These are phyloP conservation scores for Candida taoyuanica DNA, from an alignment of 805 yeast species.

Conservation along the genomic window DNA sequence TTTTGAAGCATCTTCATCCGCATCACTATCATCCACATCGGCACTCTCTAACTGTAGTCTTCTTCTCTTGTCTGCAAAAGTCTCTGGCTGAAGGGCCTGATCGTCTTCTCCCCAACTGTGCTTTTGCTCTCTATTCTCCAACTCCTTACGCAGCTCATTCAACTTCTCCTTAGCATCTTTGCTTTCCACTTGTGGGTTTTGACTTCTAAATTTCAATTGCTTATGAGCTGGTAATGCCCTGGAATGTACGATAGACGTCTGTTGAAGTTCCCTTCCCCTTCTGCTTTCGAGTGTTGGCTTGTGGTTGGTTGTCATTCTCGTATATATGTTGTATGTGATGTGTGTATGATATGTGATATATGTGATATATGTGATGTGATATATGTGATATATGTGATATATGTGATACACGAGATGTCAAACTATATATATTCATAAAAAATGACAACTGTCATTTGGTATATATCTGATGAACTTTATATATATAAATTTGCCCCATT, in stretches of 20 bases:
- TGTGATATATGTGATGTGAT: too few relatives aligned
- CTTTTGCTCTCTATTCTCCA: constrained; percentile 18
- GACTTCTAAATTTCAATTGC: constrained; percentile 44
- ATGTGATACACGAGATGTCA: too few relatives aligned
- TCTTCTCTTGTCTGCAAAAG: constrained; percentile 14
- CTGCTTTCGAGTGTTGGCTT: constrained; percentile 67
- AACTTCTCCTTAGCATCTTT: constrained; percentile 15
- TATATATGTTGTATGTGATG: not conserved
- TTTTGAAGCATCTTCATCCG: constrained; percentile 27
- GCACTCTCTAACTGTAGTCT: constrained; percentile 31
- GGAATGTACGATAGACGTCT: constrained; percentile 47
- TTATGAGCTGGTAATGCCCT: constrained; percentile 52
- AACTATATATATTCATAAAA: too few relatives aligned
- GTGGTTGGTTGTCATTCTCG: constrained; percentile 60
- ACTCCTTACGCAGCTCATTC: constrained; percentile 20
- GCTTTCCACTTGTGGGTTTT: not conserved
- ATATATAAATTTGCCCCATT: too few relatives aligned
- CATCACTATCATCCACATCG: constrained; percentile 30
- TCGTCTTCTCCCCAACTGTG: too few relatives aligned
- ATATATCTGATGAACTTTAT: too few relatives aligned
- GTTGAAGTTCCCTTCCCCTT: constrained; percentile 41
- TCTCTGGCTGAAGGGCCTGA: constrained; percentile 9
- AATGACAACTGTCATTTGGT: too few relatives aligned
- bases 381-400: too few relatives aligned
- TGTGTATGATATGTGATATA: too few relatives aligned